These are phyloP conservation scores for Pseudofabraea citricarpa DNA, from an alignment of 2,329 filamentous ascomycete species.

Conservation along the genomic window DNA sequence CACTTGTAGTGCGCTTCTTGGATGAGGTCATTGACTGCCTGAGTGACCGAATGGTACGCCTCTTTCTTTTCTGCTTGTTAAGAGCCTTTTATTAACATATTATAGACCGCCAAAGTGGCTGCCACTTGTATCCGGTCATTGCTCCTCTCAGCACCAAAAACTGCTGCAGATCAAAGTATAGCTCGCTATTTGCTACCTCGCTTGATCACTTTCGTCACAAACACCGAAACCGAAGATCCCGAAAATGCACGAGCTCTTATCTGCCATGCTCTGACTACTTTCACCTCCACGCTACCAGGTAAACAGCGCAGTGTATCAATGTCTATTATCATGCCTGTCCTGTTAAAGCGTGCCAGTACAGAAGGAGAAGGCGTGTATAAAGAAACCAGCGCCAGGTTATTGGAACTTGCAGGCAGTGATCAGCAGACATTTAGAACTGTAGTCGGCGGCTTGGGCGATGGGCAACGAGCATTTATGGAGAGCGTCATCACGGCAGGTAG, in stretches of 20 bases:
- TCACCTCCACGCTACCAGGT: slow-evolving; percentile 46
- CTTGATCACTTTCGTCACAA: slow-evolving; percentile 69
- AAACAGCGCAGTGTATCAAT: slow-evolving; percentile 56
- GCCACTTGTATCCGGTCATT: slow-evolving; percentile 86
- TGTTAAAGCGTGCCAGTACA: slow-evolving; percentile 67
- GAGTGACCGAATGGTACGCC: slow-evolving; percentile 65
- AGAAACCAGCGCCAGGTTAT: slow-evolving; percentile 70
- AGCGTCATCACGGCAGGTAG: slow-evolving; percentile 67
- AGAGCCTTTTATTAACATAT: slow-evolving; percentile 11
- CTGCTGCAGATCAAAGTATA: slow-evolving; percentile 66
- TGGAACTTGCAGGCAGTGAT: slow-evolving; percentile 77
- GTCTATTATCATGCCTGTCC: slow-evolving; percentile 70
- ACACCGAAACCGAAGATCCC: slow-evolving; percentile 69
- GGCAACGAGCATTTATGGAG: slow-evolving; percentile 74
- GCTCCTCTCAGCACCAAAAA: slow-evolving; percentile 59
- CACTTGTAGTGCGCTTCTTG: slow-evolving; percentile 68
- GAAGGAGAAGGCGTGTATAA: slow-evolving; percentile 55
- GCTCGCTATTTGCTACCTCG: slow-evolving; percentile 70
- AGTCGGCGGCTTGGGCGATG: slow-evolving; percentile 64
- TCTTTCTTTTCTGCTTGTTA: slow-evolving; percentile 1
- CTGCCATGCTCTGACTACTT: slow-evolving; percentile 71
- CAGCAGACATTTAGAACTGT: slow-evolving; percentile 69
- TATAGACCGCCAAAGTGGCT: slow-evolving; percentile 77
- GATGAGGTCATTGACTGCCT: slow-evolving; percentile 83
- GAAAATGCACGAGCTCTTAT: slow-evolving; percentile 69